Evolutionary conservation across 352 stramenopile species (phyloP), one percentile per base, ranked within the genome.

Genomic region (Porosira glacialis): DNA sequence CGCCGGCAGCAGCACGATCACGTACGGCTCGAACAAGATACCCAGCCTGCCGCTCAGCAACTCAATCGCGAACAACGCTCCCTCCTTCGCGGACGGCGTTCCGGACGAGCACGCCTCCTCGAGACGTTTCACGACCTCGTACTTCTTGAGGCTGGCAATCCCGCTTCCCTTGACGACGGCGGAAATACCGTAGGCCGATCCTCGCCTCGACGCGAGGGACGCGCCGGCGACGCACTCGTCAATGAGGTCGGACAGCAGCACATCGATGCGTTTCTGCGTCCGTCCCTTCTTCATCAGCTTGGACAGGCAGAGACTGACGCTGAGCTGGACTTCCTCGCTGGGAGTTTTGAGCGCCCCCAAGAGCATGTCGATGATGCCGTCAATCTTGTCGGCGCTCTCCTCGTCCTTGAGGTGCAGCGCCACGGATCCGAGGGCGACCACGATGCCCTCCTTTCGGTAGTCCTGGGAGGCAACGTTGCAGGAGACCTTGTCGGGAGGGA

Each of bases 91-190:
- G 17, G 43, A 78, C 13, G 82, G 62, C 7, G 56, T 66, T 24
- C 80, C 81, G 39, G 72, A 74, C 3, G 74, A 63, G 30, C 79
- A 91, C 15, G 87, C 86, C 82, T 95, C 78, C 62, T 93, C 87
- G 38, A 95, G 78, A 28, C 81, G 79, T 41, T 91, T 92, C 38
- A 99, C 97, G 64, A 99, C 89, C 44, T 95, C 88, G 75, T 97
- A 96, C 62, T 98, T 95, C 80, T 99, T 99, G 8, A 99, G 83
- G 35, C 93, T 89, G 38, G 94, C 94, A 66, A 99, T 99, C 64
- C 97, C 96, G 70, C 98, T 93, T 3, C 97, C 97, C 87, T 99
- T 99, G 0, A 99, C 92, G n/a, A 97, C 91, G 31, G 96, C 96
- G 22, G 95, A 97, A 50, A 99, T 90, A 60, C 96, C 97, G 50